A percentile compares a stretch with the other conserved stretches of the same genome.
These are phyloP conservation scores for Fraxinus cuspidata DNA, from an alignment of 257 asterid genomes.

Conservation along the genomic window DNA sequence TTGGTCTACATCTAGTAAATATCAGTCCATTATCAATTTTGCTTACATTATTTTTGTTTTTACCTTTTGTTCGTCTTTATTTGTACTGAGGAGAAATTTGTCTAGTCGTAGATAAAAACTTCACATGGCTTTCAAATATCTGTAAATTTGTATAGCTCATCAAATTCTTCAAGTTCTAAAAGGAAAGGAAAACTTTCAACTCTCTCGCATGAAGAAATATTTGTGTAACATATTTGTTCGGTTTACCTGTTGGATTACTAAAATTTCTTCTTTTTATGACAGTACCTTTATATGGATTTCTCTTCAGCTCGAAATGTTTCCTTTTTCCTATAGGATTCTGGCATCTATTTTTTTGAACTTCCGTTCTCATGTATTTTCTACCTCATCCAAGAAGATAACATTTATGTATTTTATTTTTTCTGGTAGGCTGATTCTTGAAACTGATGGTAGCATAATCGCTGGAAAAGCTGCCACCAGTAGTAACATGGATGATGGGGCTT, in stretches of 20 bases:
- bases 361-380: not conserved
- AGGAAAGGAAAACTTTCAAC: not conserved
- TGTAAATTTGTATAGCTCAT: not conserved
- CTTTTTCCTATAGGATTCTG: not conserved
- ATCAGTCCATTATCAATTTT: not conserved
- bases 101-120: not conserved
- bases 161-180: not conserved
- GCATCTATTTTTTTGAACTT: not conserved
- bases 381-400: not conserved
- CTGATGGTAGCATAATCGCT: conserved; percentile 85
- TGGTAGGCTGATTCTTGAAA: conserved; percentile 84
- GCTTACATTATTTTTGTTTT: not conserved
- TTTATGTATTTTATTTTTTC: not conserved
- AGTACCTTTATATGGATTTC: not conserved
- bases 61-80: not conserved
- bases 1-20: not conserved
- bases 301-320: not conserved
- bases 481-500: conserved; percentile 77
- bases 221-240: not conserved
- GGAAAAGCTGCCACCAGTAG: conserved; percentile 81
- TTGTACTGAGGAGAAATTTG: not conserved
- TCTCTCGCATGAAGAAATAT: not conserved
- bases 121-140: not conserved
- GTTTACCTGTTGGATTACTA: not conserved
- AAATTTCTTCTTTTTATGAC: not conserved